These are phyloP conservation scores for Grifola frondosa DNA, from an alignment of 1,284 basidiomycete genomes.

Conservation along the genomic window DNA sequence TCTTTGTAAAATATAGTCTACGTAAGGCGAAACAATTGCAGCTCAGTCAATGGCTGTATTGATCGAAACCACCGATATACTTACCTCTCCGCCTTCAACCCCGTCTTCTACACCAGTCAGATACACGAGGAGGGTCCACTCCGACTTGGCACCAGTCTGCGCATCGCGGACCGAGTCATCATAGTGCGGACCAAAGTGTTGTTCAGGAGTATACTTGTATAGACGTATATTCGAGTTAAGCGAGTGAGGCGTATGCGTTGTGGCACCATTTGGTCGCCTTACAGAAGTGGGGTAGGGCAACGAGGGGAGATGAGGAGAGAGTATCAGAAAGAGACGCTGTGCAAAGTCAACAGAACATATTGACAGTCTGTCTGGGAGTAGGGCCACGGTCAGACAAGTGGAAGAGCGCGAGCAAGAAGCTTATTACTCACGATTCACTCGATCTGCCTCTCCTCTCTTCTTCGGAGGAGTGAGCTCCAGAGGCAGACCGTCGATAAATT, in stretches of 20 bases:
- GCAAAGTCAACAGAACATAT: conserved; percentile 64
- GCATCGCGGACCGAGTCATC: conserved; percentile 67
- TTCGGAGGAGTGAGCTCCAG: conserved; percentile 71
- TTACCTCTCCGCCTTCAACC: conserved; percentile 73
- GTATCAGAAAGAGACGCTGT: conserved; percentile 45
- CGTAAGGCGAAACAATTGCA: conserved; percentile 1
- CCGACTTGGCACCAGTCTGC: conserved; percentile 57
- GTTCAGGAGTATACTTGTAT: conserved; percentile 65
- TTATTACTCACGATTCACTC: conserved; percentile 62
- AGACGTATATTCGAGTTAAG: conserved; percentile 70
- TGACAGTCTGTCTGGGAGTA: conserved; percentile 59
- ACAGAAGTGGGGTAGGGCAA: conserved; percentile 52
- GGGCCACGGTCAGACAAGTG: too few species aligned
- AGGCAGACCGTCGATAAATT: conserved; percentile 62
- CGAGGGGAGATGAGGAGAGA: conserved; percentile 60
- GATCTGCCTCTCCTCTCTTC: conserved; percentile 73
- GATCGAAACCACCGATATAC: too few species aligned
- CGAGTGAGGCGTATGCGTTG: conserved; percentile 47
- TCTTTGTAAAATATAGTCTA: conserved; percentile 74
- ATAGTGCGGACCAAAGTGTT: conserved; percentile 76
- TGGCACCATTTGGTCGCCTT: conserved; percentile 32
- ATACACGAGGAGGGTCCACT: conserved; percentile 83
- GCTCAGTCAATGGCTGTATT: background rate
- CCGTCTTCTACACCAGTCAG: conserved; percentile 71
- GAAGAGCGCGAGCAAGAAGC: too few species aligned